A percentile compares a stretch with the other conserved stretches of the same genome.
Conservation (phyloP, 2,329 filamentous ascomycete genomes). For the Diaporthe destruens region DNA sequence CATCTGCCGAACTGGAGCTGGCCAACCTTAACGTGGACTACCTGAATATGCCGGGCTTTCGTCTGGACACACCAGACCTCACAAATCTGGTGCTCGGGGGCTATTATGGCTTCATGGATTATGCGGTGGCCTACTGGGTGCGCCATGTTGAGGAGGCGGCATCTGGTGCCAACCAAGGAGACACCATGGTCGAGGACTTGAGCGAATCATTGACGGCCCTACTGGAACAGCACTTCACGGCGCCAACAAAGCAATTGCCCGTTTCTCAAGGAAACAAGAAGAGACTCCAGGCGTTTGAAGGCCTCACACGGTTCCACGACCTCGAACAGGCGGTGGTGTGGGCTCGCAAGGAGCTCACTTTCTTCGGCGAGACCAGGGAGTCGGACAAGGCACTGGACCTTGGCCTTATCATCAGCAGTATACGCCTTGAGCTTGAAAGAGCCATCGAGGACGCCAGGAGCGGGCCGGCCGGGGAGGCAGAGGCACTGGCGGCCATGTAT, state of each 20-base stretch:
- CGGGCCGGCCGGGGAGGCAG: slow-evolving; percentile 41
- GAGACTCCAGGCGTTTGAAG: neutral
- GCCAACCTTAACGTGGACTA: slow-evolving; percentile 39
- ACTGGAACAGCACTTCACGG: neutral
- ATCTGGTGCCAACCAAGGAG: neutral
- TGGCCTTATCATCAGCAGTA: neutral
- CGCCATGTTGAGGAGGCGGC: slow-evolving; percentile 14
- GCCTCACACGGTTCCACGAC: neutral
- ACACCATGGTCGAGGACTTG: slow-evolving; percentile 1
- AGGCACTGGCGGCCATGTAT: slow-evolving; percentile 47
- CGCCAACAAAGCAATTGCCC: neutral
- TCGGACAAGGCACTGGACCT: slow-evolving; percentile 11
- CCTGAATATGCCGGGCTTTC: slow-evolving; percentile 37
- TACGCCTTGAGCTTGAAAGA: slow-evolving; percentile 35
- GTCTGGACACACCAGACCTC: neutral
- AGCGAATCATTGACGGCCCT: neutral
- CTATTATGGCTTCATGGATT: slow-evolving; percentile 25
- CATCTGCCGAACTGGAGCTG: slow-evolving; percentile 44
- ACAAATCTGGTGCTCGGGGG: neutral
- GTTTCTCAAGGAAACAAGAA: slow-evolving; percentile 13
- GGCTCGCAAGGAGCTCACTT: slow-evolving; percentile 7
- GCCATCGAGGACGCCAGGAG: neutral
- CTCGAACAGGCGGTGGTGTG: slow-evolving; percentile 1
- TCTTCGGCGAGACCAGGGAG: slow-evolving; percentile 6
- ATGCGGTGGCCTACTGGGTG: slow-evolving; percentile 7